Evolutionary conservation across 2,329 filamentous ascomycete species (phyloP).

Genomic region (Alternaria postmessia): DNA sequence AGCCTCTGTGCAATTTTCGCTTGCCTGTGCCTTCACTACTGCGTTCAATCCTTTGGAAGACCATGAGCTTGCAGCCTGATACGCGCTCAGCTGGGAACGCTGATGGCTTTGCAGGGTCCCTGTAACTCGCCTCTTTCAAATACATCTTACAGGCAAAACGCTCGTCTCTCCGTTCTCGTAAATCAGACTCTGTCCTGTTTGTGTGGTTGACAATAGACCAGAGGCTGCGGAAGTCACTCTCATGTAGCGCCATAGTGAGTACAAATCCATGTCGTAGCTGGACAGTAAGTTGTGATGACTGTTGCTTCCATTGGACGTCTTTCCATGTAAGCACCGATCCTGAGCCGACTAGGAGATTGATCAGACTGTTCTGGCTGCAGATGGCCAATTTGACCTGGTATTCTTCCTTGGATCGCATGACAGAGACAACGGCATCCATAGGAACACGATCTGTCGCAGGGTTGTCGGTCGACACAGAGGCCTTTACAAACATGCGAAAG

Average conservation of each 20-base stretch:
- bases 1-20: conserved; percentile 78
- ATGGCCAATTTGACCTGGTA: conserved; percentile 76
- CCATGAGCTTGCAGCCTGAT: conserved; percentile 72
- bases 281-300: conserved; percentile 70
- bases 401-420: conserved; percentile 74
- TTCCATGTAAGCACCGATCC: conserved; percentile 77
- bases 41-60: conserved; percentile 76
- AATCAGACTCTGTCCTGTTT: conserved; percentile 74
- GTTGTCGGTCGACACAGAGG: conserved; percentile 76
- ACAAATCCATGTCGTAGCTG: conserved; percentile 78
- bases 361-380: conserved; percentile 78
- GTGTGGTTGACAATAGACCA: conserved; percentile 89
- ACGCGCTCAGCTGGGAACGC: conserved; percentile 80
- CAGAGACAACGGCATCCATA: conserved; percentile 78
- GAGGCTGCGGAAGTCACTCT: conserved; percentile 79
- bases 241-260: conserved; percentile 73
- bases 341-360: conserved; percentile 77
- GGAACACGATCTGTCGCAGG: conserved; percentile 69
- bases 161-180: conserved; percentile 76
- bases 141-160: conserved; percentile 72
- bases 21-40: conserved; percentile 76
- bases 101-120: conserved; percentile 74
- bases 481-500: conserved; percentile 77
- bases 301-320: conserved; percentile 80
- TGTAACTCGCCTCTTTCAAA: conserved; percentile 80